Evolutionary conservation across 345 rosid species (phyloP), one percentile per base, ranked within the genome.

Genomic region (Linum trigynum): DNA sequence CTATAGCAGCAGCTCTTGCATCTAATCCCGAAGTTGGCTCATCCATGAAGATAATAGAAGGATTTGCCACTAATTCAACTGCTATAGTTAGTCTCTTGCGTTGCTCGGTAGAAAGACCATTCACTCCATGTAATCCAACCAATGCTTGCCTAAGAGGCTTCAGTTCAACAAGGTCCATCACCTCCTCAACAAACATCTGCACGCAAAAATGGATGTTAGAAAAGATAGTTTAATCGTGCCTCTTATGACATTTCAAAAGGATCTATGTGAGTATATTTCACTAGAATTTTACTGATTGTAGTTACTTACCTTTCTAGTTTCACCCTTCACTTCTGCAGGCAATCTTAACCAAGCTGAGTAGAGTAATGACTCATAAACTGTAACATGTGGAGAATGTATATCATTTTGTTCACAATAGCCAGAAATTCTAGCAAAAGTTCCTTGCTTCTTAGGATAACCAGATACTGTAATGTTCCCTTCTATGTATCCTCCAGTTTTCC

Each of bases 1-100:
- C 96, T 55, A 89, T 89, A 37, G 98, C 98, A 53, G 98, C 96
- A 55, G 95, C 96, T 79, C 98, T 77, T 48, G 96, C 98, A 73
- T 92, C 98, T 38, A 92, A 80, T 43, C 98, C 98, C 37, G 98
- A 92, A 67, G 98, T 92, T 65, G 96, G 96, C 72, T 92, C 96
- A 32, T 91, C 98, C 98, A 91, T 85, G 81, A 91, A 89, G 66
- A 89, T 87, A 48, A 89, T 89, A 1, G 96, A 89, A 2, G 98
- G 97, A 74, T 92, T 92, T 35, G 97, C 95, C 67, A 92, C 98
- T 1, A 89, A 83, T 87, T 92, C 97, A 35, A 89, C 92, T 0
- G 98, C 96, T 14, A 89, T 89, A 16, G 98, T 92, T 10, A 92
- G 81, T 78, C 98, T 80, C 70, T 92, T 92, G 51, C 98, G 82